Percentiles rank a stretch among this genome's conserved stretches.
These are phyloP conservation scores for Angophora floribunda DNA, from an alignment of 345 rosid genomes.

Conservation along the genomic window DNA sequence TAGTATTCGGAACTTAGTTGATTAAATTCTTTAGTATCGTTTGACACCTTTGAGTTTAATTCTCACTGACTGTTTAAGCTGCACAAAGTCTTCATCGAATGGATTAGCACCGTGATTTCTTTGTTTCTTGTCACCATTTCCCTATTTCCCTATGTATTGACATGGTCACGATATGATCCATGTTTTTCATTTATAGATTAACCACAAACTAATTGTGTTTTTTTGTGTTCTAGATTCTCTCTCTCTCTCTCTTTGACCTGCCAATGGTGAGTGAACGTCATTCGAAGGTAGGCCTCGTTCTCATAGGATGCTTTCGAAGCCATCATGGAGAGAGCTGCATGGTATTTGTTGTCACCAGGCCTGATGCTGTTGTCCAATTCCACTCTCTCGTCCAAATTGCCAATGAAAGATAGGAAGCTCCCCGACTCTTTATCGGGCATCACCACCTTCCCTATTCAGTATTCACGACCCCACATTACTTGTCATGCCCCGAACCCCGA, in stretches of 20 bases:
- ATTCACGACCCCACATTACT: not conserved
- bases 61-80: not conserved
- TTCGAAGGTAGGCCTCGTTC: conserved; percentile 35
- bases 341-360: conserved; percentile 28
- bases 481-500: no score
- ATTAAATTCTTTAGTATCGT: not conserved
- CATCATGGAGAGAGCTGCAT: conserved; percentile 53
- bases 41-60: not conserved
- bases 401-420: conserved; percentile 24
- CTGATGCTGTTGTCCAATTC: conserved; percentile 29
- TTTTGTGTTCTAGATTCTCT: not conserved
- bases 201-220: not conserved
- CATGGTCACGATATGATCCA: no score
- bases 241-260: conserved; percentile 22
- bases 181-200: not conserved
- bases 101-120: not conserved
- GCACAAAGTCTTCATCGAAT: not conserved
- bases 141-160: no score
- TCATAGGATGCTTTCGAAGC: conserved; percentile 59
- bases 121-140: not conserved
- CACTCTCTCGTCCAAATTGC: conserved; percentile 35
- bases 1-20: not conserved
- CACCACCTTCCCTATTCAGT: conserved; percentile 38
- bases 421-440: conserved; percentile 33
- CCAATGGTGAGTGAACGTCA: conserved; percentile 36